Percentiles rank a stretch among this genome's conserved stretches.
These are phyloP conservation scores for Capronia americana DNA, from an alignment of 2,329 filamentous ascomycete species.

Conservation along the genomic window DNA sequence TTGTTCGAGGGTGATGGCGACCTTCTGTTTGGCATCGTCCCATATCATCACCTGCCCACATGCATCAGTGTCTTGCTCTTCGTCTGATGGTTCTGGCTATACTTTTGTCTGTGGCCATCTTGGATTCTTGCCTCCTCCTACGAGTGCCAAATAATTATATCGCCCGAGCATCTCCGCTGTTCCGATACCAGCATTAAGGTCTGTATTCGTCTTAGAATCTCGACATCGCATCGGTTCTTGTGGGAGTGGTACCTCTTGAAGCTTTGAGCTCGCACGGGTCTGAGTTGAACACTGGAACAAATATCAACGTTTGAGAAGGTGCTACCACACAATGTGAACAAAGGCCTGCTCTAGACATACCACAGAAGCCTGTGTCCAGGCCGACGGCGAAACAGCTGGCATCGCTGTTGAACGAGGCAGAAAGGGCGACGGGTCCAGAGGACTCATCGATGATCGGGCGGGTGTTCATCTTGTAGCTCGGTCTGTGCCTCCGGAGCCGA, in stretches of 20 bases:
- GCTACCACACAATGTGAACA: conserved; percentile 31
- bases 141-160: conserved; percentile 84
- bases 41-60: conserved; percentile 73
- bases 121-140: conserved; percentile 83
- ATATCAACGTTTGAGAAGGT: conserved; percentile 13
- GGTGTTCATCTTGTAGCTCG: conserved; percentile 74
- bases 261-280: conserved; percentile 73
- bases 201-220: conserved; percentile 48
- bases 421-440: conserved; percentile 75
- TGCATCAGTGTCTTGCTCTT: conserved; percentile 17
- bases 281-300: conserved; percentile 69
- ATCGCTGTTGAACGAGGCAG: conserved; percentile 84
- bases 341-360: conserved; percentile 57
- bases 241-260: conserved; percentile 58
- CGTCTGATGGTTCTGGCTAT: conserved; percentile 20
- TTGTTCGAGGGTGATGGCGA: conserved; percentile 77
- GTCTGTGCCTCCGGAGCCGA: neutral
- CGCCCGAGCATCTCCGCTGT: conserved; percentile 85
- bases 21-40: conserved; percentile 82
- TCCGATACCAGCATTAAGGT: conserved; percentile 82
- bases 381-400: conserved; percentile 86
- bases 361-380: conserved; percentile 82
- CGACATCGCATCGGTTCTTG: neutral
- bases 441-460: conserved; percentile 82
- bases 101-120: conserved; percentile 89